Conservation (phyloP, 2,329 filamentous ascomycete genomes). For the Trichoderma breve region DNA sequence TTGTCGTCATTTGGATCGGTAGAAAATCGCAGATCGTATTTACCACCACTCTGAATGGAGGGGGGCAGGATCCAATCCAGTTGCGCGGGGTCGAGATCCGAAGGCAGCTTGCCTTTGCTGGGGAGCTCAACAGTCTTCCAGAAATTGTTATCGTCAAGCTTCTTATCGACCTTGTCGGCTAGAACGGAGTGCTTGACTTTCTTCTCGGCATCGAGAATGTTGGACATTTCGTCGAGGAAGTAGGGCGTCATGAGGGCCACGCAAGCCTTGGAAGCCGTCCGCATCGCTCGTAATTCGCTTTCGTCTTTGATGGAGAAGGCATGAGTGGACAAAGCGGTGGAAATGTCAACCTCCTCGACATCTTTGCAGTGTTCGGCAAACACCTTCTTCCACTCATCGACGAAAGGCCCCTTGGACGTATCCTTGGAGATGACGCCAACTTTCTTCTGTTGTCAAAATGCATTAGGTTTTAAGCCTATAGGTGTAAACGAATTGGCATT, state of each 20-base stretch:
- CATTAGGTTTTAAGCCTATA: conserved; percentile 11
- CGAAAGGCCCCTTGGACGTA: conserved; percentile 77
- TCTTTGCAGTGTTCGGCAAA: conserved; percentile 79
- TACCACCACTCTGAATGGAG: conserved; percentile 90
- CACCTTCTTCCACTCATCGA: conserved; percentile 91
- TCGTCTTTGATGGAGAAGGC: conserved; percentile 94
- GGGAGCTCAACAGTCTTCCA: conserved; percentile 77
- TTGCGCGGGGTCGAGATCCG: conserved; percentile 82
- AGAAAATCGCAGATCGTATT: conserved; percentile 84
- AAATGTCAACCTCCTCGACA: conserved; percentile 83
- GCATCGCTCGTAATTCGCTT: conserved; percentile 87
- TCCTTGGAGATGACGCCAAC: conserved; percentile 85
- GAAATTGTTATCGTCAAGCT: conserved; percentile 91
- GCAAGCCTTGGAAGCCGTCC: conserved; percentile 89
- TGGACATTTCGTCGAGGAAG: conserved; percentile 97
- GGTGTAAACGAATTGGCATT: not conserved
- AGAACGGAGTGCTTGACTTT: conserved; percentile 89
- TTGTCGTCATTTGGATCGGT: conserved; percentile 76
- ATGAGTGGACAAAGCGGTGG: conserved; percentile 73
- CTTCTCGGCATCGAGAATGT: conserved; percentile 92
- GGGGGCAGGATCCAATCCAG: conserved; percentile 94
- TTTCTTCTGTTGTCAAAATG: conserved; percentile 64
- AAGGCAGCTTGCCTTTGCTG: conserved; percentile 71
- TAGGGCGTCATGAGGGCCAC: conserved; percentile 94
- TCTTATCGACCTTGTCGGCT: conserved; percentile 82